phyloP scores from a whole-genome alignment of 1,284 basidiomycete species.

The Leccinum cinnamomeum region DNA sequence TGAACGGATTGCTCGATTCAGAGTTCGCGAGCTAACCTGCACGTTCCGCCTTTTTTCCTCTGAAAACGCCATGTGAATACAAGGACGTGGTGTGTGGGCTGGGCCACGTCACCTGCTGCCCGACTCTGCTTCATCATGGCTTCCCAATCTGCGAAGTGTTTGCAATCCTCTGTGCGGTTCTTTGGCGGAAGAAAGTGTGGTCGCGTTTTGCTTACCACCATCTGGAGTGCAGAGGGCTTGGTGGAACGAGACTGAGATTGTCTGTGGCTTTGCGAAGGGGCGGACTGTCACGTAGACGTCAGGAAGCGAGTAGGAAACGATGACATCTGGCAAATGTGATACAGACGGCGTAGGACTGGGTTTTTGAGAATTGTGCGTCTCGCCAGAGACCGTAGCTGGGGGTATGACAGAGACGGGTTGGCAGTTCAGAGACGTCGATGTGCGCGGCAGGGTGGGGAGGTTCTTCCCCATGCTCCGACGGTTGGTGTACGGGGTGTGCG shows the following conservation, averaged over 20 bases:
- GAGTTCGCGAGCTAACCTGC: conserved; percentile 64
- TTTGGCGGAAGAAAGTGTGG: conserved; percentile 89
- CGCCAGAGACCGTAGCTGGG: not conserved
- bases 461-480: too few relatives aligned
- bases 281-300: not conserved
- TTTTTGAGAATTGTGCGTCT: not conserved
- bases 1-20: conserved; percentile 67
- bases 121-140: conserved; percentile 87
- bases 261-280: conserved; percentile 38
- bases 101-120: conserved; percentile 52
- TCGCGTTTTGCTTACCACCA: conserved; percentile 75
- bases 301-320: conserved; percentile 13
- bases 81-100: not conserved
- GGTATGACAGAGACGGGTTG: conserved; percentile 22
- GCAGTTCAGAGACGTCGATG: conserved; percentile 45
- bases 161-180: conserved; percentile 73
- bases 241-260: conserved; percentile 50
- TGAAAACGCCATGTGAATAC: conserved; percentile 31
- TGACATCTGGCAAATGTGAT: conserved; percentile 11
- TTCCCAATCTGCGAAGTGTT: conserved; percentile 88
- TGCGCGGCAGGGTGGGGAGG: conserved; percentile 41
- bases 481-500: not conserved
- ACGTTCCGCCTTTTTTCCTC: conserved; percentile 69
- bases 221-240: conserved; percentile 70
- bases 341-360: conserved; percentile 11